These are phyloP conservation scores for Balansia obtecta DNA, from an alignment of 2,329 filamentous ascomycete genomes.

Conservation along the genomic window DNA sequence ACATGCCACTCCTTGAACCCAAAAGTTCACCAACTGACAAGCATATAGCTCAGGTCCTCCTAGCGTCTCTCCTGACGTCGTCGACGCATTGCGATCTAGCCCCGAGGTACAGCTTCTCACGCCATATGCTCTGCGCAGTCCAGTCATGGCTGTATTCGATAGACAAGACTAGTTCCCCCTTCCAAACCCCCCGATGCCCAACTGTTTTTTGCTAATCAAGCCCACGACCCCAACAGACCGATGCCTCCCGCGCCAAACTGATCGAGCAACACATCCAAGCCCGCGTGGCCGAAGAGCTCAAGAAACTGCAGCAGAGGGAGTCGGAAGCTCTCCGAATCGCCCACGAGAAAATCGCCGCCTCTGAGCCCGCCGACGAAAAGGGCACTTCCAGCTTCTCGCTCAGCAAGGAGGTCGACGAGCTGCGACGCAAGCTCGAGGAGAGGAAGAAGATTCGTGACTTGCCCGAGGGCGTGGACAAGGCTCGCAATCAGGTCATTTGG, in stretches of 20 bases:
- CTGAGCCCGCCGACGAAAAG: conserved; percentile 20
- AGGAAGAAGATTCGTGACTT: conserved; percentile 54
- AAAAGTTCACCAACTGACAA: background rate
- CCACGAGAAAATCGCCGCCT: conserved; percentile 48
- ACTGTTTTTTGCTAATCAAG: conserved; percentile 8
- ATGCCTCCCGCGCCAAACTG: conserved; percentile 71
- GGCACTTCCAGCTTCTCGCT: conserved; percentile 33
- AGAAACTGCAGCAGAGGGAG: conserved; percentile 62
- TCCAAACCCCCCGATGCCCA: background rate
- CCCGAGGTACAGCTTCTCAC: conserved; percentile 54
- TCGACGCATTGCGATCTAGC: conserved; percentile 73
- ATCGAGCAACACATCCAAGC: conserved; percentile 80
- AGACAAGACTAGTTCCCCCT: background rate
- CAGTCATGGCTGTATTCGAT: background rate
- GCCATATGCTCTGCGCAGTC: background rate
- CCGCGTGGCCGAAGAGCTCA: conserved; percentile 76
- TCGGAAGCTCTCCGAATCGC: conserved; percentile 55
- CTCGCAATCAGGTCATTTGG: conserved; percentile 62
- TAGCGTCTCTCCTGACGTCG: conserved; percentile 64
- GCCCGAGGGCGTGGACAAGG: conserved; percentile 60
- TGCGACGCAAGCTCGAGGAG: conserved; percentile 47
- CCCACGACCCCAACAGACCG: conserved; percentile 49
- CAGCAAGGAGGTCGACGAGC: conserved; percentile 44
- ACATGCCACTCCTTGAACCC: background rate
- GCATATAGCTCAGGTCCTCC: conserved; percentile 28